Conservation (phyloP, 2,329 filamentous ascomycete species). For the Diaporthe longicolla region DNA sequence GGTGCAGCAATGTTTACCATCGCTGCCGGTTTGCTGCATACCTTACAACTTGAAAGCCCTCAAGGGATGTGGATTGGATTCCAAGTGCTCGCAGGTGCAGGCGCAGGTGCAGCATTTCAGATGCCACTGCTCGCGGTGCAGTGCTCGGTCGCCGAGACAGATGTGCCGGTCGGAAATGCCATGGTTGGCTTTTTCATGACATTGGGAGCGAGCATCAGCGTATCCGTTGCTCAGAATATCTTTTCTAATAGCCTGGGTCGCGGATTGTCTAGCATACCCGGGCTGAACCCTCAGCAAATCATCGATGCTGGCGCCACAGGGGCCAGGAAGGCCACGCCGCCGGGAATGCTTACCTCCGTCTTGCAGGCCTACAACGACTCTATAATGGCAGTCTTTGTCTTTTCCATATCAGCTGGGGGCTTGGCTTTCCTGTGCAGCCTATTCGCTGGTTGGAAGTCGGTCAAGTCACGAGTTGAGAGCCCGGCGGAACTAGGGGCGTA, state of each 20-base stretch:
- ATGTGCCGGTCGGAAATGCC: background rate
- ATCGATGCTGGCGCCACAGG: background rate
- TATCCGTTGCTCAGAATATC: background rate
- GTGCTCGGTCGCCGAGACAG: background rate
- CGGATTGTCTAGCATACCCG: background rate
- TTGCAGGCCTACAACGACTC: background rate
- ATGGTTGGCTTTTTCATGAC: background rate
- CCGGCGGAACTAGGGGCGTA: background rate
- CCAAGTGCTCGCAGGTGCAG: constrained; percentile 59
- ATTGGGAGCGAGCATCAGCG: background rate
- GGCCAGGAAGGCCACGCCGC: background rate
- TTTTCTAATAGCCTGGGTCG: background rate
- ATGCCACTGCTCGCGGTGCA: constrained; percentile 20
- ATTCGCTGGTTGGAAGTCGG: background rate
- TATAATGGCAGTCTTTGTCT: background rate
- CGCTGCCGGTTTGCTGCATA: constrained; percentile 61
- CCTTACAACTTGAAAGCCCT: constrained; percentile 60
- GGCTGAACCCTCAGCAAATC: background rate
- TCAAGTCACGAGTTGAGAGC: background rate
- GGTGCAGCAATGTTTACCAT: constrained; percentile 54
- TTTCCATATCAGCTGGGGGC: background rate
- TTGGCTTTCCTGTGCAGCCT: background rate
- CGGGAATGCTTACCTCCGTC: background rate
- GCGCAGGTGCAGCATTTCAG: constrained; percentile 18
- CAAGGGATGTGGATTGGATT: constrained; percentile 67